Evolutionary conservation across 441 rosid species (phyloP).

Genomic region (Bruguiera hainesii): DNA sequence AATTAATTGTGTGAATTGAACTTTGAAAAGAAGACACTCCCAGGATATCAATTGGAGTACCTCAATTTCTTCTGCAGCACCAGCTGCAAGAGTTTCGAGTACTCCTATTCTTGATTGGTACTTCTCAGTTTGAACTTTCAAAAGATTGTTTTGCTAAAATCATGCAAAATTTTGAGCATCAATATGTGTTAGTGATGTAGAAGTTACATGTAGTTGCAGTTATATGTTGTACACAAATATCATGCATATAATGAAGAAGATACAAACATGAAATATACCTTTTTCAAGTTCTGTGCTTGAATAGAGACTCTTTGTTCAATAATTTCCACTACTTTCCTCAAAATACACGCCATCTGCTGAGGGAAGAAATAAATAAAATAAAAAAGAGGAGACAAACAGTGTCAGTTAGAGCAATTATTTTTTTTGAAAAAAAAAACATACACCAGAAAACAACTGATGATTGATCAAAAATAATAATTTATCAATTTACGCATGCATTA

Average conservation of each 20-base stretch:
- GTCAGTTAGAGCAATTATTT: not conserved
- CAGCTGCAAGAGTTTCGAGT: slow-evolving; percentile 82
- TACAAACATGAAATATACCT: slow-evolving; percentile 39
- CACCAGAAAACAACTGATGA: not conserved
- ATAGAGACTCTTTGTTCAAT: slow-evolving; percentile 72
- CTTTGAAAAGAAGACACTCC: slow-evolving; percentile 11
- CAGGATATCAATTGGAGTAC: slow-evolving; percentile 32
- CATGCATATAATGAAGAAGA: slow-evolving; percentile 11
- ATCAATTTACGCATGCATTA: slow-evolving; percentile 10
- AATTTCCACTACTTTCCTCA: slow-evolving; percentile 64
- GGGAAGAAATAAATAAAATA: slow-evolving; percentile 11
- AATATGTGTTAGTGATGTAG: slow-evolving; percentile 16
- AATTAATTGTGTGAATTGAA: slow-evolving; percentile 21
- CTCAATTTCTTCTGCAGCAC: slow-evolving; percentile 65
- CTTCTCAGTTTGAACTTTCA: slow-evolving; percentile 22
- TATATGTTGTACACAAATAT: not conserved
- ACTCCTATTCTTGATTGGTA: slow-evolving; percentile 33
- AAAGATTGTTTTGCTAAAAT: slow-evolving; percentile 57
- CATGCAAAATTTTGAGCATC: slow-evolving; percentile 24
- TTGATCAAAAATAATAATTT: slow-evolving; percentile 6
- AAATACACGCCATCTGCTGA: slow-evolving; percentile 52
- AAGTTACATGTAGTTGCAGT: not conserved
- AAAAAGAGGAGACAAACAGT: slow-evolving; percentile 10
- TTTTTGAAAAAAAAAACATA: not conserved
- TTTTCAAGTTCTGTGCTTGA: slow-evolving; percentile 66